A percentile compares a stretch with the other conserved stretches of the same genome.
phyloP scores from a whole-genome alignment of 2,329 filamentous ascomycete genomes.

The Sclerotinia glacialis region DNA sequence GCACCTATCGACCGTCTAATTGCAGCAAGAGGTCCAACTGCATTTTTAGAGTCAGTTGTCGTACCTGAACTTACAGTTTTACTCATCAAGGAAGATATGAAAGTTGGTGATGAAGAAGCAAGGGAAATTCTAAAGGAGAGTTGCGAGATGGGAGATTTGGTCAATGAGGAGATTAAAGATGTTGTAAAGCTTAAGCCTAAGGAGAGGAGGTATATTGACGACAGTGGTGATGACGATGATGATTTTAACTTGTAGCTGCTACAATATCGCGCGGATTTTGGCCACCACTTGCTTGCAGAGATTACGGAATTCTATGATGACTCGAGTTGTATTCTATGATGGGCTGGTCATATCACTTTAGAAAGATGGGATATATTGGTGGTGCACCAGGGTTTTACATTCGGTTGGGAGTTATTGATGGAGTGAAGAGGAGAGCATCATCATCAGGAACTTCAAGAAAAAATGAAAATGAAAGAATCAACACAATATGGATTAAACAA shows the following conservation, averaged over 20 bases:
- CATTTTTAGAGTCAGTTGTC: conserved; percentile 71
- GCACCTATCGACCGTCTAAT: conserved; percentile 64
- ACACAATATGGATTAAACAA: too few relatives aligned
- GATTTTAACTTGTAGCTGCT: conserved; percentile 7
- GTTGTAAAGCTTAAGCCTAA: conserved; percentile 39
- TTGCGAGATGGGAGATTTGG: conserved; percentile 31
- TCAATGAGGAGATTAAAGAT: conserved; percentile 53
- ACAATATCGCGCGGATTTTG: neutral
- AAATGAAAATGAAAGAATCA: too few relatives aligned
- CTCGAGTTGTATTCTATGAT: neutral
- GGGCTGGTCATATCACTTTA: neutral
- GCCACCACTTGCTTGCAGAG: neutral
- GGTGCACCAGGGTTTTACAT: neutral
- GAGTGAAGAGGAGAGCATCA: neutral
- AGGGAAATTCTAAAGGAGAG: conserved; percentile 35
- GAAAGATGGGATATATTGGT: neutral
- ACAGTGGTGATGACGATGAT: conserved; percentile 33
- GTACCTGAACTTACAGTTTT: conserved; percentile 65
- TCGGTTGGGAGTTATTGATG: neutral
- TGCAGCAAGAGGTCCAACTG: conserved; percentile 61
- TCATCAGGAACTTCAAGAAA: too few relatives aligned
- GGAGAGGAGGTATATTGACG: conserved; percentile 53
- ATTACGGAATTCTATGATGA: neutral
- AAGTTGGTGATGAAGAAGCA: conserved; percentile 44
- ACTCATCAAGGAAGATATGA: conserved; percentile 59